Evolutionary conservation across 2,329 filamentous ascomycete species (phyloP).

Genomic region (Pyrenophora teres): DNA sequence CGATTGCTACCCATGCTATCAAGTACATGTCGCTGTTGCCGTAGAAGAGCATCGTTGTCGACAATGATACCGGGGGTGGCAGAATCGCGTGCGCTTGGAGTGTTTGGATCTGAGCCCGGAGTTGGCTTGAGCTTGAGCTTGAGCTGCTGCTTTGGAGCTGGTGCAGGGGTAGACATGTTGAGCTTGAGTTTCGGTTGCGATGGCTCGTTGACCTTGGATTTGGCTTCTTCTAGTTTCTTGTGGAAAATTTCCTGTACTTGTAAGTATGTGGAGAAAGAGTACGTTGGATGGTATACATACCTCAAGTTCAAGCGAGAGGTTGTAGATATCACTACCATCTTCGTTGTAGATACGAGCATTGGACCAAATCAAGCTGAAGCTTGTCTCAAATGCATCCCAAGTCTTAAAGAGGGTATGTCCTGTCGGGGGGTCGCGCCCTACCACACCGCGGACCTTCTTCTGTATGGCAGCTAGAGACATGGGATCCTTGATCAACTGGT

Average conservation of each 20-base stretch:
- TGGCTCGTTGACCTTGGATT: conserved; percentile 72
- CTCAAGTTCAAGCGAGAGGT: conserved; percentile 78
- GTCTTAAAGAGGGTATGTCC: conserved; percentile 72
- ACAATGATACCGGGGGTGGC: conserved; percentile 56
- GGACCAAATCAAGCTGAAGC: conserved; percentile 79
- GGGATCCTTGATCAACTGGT: conserved; percentile 79
- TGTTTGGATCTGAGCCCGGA: conserved; percentile 47
- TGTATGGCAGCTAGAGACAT: conserved; percentile 77
- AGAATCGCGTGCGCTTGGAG: conserved; percentile 48
- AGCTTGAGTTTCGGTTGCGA: conserved; percentile 79
- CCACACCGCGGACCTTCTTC: conserved; percentile 74
- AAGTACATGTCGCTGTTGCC: conserved; percentile 58
- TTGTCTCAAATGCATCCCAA: conserved; percentile 82
- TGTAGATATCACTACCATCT: conserved; percentile 83
- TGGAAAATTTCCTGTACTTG: conserved; percentile 68
- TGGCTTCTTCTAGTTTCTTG: conserved; percentile 71
- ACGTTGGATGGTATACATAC: conserved; percentile 51
- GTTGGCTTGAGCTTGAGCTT: conserved; percentile 63
- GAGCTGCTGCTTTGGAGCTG: conserved; percentile 54
- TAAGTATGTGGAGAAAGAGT: conserved; percentile 14
- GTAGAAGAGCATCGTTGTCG: conserved; percentile 59
- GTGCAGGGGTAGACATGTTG: conserved; percentile 60
- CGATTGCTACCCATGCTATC: conserved; percentile 51
- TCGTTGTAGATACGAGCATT: conserved; percentile 92
- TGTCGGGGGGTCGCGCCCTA: conserved; percentile 67